Evolutionary conservation across 768 basidiomycete genomes (phyloP).

Genomic region (Pisolithus albus): DNA sequence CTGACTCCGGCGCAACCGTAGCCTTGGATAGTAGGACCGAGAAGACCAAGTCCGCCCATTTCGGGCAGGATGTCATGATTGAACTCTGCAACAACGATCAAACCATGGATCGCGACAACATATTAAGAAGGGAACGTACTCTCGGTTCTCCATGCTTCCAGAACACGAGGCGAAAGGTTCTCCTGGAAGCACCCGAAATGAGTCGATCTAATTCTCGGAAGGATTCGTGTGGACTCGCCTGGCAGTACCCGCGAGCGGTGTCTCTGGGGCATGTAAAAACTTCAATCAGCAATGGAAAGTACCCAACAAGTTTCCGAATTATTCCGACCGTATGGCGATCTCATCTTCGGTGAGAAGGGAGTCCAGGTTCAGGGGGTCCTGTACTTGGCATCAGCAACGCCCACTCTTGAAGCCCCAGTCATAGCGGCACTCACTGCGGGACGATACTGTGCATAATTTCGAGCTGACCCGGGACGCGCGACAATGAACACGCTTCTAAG

Average conservation of each 20-base stretch:
- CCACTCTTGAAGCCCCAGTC: background rate
- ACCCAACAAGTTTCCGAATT: slow-evolving; percentile 7
- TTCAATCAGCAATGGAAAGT: background rate
- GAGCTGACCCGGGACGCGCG: slow-evolving; percentile 7
- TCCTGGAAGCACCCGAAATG: slow-evolving; percentile 42
- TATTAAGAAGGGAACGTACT: slow-evolving; percentile 34
- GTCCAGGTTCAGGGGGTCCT: slow-evolving; percentile 84
- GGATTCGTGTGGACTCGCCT: slow-evolving; percentile 38
- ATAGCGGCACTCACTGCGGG: slow-evolving; percentile 11
- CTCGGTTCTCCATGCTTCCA: slow-evolving; percentile 85
- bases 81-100: slow-evolving; percentile 47
- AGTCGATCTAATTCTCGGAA: background rate
- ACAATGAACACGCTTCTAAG: background rate
- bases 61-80: slow-evolving; percentile 70
- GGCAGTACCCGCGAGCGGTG: slow-evolving; percentile 72
- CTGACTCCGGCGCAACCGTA: slow-evolving; percentile 92
- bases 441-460: slow-evolving; percentile 16
- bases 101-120: background rate
- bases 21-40: slow-evolving; percentile 89
- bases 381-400: background rate
- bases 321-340: slow-evolving; percentile 66
- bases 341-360: slow-evolving; percentile 85
- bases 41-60: slow-evolving; percentile 87
- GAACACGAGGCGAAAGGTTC: slow-evolving; percentile 78
- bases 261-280: slow-evolving; percentile 44